Conservation (phyloP, 208 protist genomes). For the Crithidia expoeki region DNA sequence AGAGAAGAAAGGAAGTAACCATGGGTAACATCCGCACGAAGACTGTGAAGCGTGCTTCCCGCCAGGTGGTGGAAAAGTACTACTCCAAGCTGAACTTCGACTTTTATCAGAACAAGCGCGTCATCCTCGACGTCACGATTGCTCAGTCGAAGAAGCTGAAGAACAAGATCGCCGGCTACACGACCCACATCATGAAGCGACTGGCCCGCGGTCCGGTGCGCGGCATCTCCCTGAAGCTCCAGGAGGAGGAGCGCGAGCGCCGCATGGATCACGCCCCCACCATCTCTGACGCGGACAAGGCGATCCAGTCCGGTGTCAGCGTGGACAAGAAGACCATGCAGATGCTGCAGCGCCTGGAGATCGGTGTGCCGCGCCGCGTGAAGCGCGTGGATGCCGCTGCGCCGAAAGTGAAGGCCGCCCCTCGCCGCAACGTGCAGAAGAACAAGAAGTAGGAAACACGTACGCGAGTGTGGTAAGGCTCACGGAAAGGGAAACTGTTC, state of each 20-base stretch:
- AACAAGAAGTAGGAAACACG: slow-evolving; percentile 69
- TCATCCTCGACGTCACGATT: slow-evolving; percentile 97
- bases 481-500: no score
- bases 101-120: slow-evolving; percentile 99
- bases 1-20: no score
- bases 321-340: slow-evolving; percentile 87
- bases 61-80: slow-evolving; percentile 99
- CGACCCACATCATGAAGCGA: slow-evolving; percentile 99
- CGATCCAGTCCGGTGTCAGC: slow-evolving; percentile 85
- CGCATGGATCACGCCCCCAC: slow-evolving; percentile 99
- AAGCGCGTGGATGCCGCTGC: slow-evolving; percentile 63
- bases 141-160: slow-evolving; percentile 99
- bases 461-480: no score
- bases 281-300: slow-evolving; percentile 85
- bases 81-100: slow-evolving; percentile 98
- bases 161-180: slow-evolving; percentile 99
- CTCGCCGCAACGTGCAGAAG: slow-evolving; percentile 98
- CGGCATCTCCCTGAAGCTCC: slow-evolving; percentile 99
- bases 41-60: no score
- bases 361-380: slow-evolving; percentile 84
- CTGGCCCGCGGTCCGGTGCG: slow-evolving; percentile 98
- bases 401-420: slow-evolving; percentile 99
- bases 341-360: slow-evolving; percentile 89
- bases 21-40: no score
- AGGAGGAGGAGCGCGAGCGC: slow-evolving; percentile 99